Evolutionary conservation across 306 rosid species (phyloP).

Genomic region (Corylus americana): DNA sequence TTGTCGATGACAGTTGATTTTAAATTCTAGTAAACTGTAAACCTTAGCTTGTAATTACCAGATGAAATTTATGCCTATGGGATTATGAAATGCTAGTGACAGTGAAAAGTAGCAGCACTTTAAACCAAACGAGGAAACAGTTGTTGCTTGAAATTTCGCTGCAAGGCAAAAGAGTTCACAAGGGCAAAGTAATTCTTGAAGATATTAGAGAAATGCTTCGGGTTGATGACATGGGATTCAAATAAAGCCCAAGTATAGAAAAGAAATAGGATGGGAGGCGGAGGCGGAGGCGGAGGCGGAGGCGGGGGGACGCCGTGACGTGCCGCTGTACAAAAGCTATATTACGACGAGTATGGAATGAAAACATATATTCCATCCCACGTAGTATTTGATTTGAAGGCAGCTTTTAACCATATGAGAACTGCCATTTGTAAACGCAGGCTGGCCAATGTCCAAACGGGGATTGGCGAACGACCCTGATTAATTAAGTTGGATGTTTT

Average conservation of each 20-base stretch:
- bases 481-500: no score
- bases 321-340: no score
- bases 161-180: background rate
- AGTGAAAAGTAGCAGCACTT: background rate
- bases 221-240: background rate
- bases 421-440: no score
- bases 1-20: background rate
- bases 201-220: background rate
- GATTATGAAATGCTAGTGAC: background rate
- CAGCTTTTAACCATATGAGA: background rate
- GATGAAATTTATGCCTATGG: no score
- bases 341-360: background rate
- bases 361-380: background rate
- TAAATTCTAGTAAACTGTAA: background rate
- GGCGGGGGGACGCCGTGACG: no score
- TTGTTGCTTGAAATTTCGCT: background rate
- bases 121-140: background rate
- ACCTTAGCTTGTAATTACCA: no score
- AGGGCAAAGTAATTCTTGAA: background rate
- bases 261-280: background rate
- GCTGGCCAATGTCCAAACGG: no score
- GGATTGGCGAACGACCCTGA: no score
- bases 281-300: no score
- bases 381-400: background rate
- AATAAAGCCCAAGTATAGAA: background rate